Evolutionary conservation across 202 grass and related monocot genomes (phyloP).

Genomic region (Musa balbisiana): DNA sequence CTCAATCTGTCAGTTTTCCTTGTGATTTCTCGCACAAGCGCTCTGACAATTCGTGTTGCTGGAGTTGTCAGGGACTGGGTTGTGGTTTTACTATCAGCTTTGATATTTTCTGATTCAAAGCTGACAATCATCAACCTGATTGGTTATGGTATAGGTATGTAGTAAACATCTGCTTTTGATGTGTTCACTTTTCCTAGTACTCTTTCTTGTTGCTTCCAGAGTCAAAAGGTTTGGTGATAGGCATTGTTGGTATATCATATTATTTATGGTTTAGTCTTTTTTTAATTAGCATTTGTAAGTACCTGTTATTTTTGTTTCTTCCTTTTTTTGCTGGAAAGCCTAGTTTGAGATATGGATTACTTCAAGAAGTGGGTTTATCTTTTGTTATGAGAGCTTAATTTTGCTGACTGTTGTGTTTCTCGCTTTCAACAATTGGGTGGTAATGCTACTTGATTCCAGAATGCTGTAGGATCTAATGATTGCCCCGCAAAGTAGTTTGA

Average conservation of each 20-base stretch:
- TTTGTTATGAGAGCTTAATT: too few species aligned
- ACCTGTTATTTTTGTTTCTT: background rate
- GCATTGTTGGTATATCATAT: background rate
- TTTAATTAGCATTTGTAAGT: background rate
- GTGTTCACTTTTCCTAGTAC: background rate
- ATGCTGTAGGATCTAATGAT: background rate
- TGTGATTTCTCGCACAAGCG: slow-evolving; percentile 93
- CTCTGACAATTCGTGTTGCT: slow-evolving; percentile 86
- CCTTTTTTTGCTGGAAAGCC: too few species aligned
- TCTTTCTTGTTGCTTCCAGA: background rate
- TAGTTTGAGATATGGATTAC: too few species aligned
- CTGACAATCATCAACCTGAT: slow-evolving; percentile 86
- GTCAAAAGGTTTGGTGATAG: background rate
- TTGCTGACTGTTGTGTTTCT: too few species aligned
- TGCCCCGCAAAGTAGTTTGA: background rate
- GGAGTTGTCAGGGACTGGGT: slow-evolving; percentile 96
- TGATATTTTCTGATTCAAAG: slow-evolving; percentile 87
- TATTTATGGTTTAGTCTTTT: background rate
- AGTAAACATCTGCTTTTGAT: background rate
- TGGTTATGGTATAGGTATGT: slow-evolving; percentile 95
- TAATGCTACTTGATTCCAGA: too few species aligned
- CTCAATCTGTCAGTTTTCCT: slow-evolving; percentile 97
- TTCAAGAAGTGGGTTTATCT: too few species aligned
- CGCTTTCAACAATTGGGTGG: too few species aligned
- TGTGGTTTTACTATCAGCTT: slow-evolving; percentile 82